Base-by-base conservation (phyloP, 805 yeast species). In the Blastobotrys robertii region DNA sequence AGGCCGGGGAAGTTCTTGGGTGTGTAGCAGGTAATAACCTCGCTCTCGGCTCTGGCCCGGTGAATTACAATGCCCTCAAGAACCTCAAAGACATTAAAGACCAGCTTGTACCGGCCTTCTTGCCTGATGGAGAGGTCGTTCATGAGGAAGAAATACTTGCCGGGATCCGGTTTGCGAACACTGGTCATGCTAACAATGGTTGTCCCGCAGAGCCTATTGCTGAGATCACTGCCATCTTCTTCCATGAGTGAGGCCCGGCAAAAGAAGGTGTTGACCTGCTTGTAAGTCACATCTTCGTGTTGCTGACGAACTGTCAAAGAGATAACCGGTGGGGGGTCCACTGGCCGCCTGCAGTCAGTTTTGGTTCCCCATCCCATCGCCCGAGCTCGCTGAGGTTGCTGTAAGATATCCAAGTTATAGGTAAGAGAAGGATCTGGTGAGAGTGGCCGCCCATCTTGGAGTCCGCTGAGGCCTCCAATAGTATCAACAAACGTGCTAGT, bases 1-100 rank as follows among this genome's bases (percentile, higher is more conserved):
- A 61, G 51, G 7, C 65, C 65, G 9, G 65, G 65, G 43, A 61
- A 61, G 33, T 51, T 48, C 45, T 61, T 61, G 7, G 65, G 62
- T 9, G 58, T 50, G 45, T 59, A 61, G 7, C 56, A 63, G 12
- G 53, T 47, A 32, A 60, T 42, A 13, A 48, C 37, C 36, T 55
- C 49, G 2, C 59, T 50, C 30, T 44, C 40, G 8, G 49, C 50
- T 30, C 44, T 46, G 4, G 51, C 54, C 14, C 59, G 43, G 22
- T 45, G 45, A 3, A 28, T 37, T 19, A 56, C 47, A 3, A 41
- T 42, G n/a, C 48, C 46, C 2, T 42, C 37, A 19, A 49, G 47
- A 22, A 55, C 45, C 41, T 60, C 65, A 45, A 48, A 60, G 2
- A 60, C 48, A 14, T 52, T 44, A 40, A 60, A 60, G n/a, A 49